Base-by-base conservation (phyloP, 2,329 filamentous ascomycete species). In the Raffaelea arxii region DNA sequence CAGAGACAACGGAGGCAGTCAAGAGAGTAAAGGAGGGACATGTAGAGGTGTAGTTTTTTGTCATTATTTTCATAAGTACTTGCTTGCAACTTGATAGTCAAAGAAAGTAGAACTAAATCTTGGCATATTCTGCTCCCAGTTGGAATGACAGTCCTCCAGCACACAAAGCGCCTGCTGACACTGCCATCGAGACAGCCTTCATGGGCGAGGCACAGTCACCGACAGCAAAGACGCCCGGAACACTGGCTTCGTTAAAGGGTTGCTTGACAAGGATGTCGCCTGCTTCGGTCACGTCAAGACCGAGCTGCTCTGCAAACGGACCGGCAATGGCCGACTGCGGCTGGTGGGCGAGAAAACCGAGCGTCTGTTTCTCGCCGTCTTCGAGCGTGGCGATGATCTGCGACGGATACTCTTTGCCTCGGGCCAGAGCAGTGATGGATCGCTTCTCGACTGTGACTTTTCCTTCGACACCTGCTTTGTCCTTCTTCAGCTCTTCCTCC, bases 191-290 rank as follows among this genome's bases (percentile, higher is more conserved):
- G 25, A 44, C 41, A 7, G 27, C 30, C 22, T 44, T 44, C 11
- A 44, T 37, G 11, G 30, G 27, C 35, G 37, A 22, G 6, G 58
- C 60, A 44, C 63, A 68, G 57, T 81, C 76, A 0, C 77, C 77
- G 1, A 63, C 71, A 0, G 74, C 74, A 59, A 73, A 77, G 3
- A 74, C 69, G 0, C 76, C 76, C 3, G 60, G 57, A 1, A 75
- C 65, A 46, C 57, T 72, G 4, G 74, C 75, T 55, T 69, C 63
- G 36, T 68, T 63, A 53, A 76, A 73, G 30, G 72, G 71, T 2
- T 56, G 51, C 19, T 58, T 59, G 0, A 59, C 58, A 45, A 68
- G 63, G 25, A 77, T 63, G 27, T 72, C 67, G 0, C 72, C 72
- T 23, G 55, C 56, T 0, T 61, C 57, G 16, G 60, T 58, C n/a